Base-by-base conservation (phyloP, 1,284 basidiomycete species). In the Pseudozyma pruni region DNA sequence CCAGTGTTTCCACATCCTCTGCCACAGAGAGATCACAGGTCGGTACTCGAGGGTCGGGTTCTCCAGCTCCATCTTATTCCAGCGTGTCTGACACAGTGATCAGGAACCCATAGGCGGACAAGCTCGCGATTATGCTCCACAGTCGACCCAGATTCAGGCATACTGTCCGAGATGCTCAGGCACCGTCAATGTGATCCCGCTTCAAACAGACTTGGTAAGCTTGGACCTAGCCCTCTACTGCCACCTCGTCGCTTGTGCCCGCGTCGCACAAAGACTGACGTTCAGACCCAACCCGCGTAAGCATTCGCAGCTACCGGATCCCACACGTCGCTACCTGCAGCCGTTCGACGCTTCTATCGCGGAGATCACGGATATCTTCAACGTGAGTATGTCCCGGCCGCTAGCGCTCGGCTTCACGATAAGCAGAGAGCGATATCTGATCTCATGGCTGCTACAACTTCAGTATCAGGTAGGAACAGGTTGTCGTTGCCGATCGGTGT, bases 1-100 rank as follows among this genome's bases (percentile, higher is more conserved):
- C 29, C 27, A 72, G 69, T 66, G 69, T 41, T 35, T 37, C 20
- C 69, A 72, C 27, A 51, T 72, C 3, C 33, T 60, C 8, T 72
- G 69, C 46, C 56, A 67, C 23, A 59, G 45, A 34, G 51, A 72
- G n/a, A 29, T 69, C n/a, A 40, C 19, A 20, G 35, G 49, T 58
- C 23, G 34, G 61, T 37, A 29, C 27, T 29, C 14, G 16, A 4
- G 5, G n/a, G 9, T 6, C 32, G 2, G 5, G 6, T n/a, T n/a
- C 11, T 23, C 6, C 31, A n/a, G 29, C 19, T 13, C 16, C 9
- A 8, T 10, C 14, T 14, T 32, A 17, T 23, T 32, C 19, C 7
- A 22, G 29, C 4, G 32, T 17, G 19, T 41, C 13, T n/a, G n/a
- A n/a, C n/a, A n/a, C n/a, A n/a, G n/a, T n/a, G n/a, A n/a, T n/a